Percentiles rank a stretch among this genome's conserved stretches.
Conservation (phyloP, 495 filamentous ascomycete species). For the Trichocladium antarcticum region DNA sequence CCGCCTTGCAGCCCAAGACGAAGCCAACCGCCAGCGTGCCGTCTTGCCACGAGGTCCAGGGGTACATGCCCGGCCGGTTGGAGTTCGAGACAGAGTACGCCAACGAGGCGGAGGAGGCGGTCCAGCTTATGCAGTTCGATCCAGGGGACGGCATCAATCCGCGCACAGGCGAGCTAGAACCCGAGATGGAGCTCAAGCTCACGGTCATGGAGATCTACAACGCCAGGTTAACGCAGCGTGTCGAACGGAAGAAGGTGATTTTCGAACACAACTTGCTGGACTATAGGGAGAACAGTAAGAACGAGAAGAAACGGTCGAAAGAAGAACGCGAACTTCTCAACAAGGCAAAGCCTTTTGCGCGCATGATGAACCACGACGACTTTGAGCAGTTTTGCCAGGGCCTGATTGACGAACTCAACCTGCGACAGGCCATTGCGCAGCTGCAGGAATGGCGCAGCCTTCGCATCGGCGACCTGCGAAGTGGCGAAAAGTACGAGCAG, state of each 20-base stretch:
- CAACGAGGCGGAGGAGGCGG: slow-evolving; percentile 96
- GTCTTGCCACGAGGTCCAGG: slow-evolving; percentile 92
- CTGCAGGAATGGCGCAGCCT: slow-evolving; percentile 88
- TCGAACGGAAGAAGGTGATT: slow-evolving; percentile 92
- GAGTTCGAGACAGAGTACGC: slow-evolving; percentile 97
- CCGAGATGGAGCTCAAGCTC: slow-evolving; percentile 94
- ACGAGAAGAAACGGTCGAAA: slow-evolving; percentile 91
- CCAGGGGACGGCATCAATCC: slow-evolving; percentile 85
- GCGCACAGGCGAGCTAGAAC: slow-evolving; percentile 69
- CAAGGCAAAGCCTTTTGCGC: slow-evolving; percentile 89
- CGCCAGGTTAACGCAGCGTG: slow-evolving; percentile 74
- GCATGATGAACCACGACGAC: slow-evolving; percentile 90
- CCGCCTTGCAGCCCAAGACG: slow-evolving; percentile 77
- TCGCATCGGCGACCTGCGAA: slow-evolving; percentile 68
- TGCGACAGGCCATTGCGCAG: slow-evolving; percentile 80
- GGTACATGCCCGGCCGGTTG: slow-evolving; percentile 95
- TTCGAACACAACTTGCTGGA: slow-evolving; percentile 91
- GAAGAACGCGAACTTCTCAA: slow-evolving; percentile 83
- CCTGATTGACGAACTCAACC: slow-evolving; percentile 77
- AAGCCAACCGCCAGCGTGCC: slow-evolving; percentile 92
- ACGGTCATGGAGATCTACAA: slow-evolving; percentile 99
- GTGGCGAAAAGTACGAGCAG: slow-evolving; percentile 87
- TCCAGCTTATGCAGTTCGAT: slow-evolving; percentile 96
- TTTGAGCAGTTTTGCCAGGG: slow-evolving; percentile 77
- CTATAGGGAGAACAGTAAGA: slow-evolving; percentile 73